Base-by-base conservation (phyloP, 1,284 basidiomycete species). In the Puccinia polysora region DNA sequence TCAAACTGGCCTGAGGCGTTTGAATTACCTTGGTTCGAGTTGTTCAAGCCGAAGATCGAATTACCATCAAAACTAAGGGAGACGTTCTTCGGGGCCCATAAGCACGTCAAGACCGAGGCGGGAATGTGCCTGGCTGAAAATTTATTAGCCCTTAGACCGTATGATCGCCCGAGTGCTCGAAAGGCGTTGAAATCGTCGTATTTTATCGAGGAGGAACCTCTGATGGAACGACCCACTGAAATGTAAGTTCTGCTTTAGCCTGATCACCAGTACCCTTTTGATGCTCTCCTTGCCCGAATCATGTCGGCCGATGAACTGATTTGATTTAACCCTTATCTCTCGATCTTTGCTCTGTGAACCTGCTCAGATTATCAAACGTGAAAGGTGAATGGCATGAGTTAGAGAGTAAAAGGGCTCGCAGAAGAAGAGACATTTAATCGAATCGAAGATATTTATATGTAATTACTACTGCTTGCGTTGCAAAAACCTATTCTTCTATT, bases 11-110 rank as follows among this genome's bases (percentile, higher is more conserved):
- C 89, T 0, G 87, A 85, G 4, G 83, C 96, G 32, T 84, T 86
- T 4, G 86, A 87, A 75, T 81, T 99, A 73, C 95, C 96, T 2
- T 99, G 96, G 96, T 98, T 91, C 80, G 96, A 99, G 79, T 85
- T 99, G n/a, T 88, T 97, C 62, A 91, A 92, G 79, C 92, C 96
- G 0, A 87, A 85, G 75, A 86, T 90, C 58, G 79, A 82, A 20
- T 81, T 90, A 15, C 84, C 85, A 38, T 88, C 89, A 75, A 85
- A 84, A 68, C 90, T 97, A 78, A 83, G 88, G 56, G 86, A 89
- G 58, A 80, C 87, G 34, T 94, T 95, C 62, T 53, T 73, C 75
- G 32, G 34, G 20, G 15, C 50, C n/a, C 4, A 67, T 15, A 65
- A 62, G 15, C 50, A 65, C 36, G 64, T 74, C 2, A 56, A 76